phyloP scores from a whole-genome alignment of 306 rosid genomes.

The Quercus ilex region DNA sequence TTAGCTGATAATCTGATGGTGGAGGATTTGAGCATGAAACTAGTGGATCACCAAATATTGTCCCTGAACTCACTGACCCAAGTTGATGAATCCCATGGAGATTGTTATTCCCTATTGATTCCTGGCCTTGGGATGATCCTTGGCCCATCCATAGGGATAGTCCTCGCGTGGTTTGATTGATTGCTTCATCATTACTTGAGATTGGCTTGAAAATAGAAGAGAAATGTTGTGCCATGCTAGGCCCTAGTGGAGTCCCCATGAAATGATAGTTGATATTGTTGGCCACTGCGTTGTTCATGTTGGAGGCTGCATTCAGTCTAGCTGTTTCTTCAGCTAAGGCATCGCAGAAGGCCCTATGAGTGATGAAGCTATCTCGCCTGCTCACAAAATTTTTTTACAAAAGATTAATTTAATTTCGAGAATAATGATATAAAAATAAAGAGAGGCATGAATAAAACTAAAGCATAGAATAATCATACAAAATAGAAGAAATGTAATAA shows the following conservation, averaged over 20 bases:
- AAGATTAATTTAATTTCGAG: neutral
- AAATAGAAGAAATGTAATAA: neutral
- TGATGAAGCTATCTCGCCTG: constrained; percentile 94
- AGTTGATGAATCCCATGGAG: constrained; percentile 49
- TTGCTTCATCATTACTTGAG: constrained; percentile 25
- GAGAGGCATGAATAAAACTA: neutral
- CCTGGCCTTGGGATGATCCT: constrained; percentile 30
- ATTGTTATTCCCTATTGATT: constrained; percentile 18
- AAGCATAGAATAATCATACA: neutral
- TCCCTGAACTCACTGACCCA: constrained; percentile 30
- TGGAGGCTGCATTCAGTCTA: constrained; percentile 60
- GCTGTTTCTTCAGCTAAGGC: constrained; percentile 98
- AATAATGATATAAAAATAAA: neutral
- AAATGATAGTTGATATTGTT: constrained; percentile 43
- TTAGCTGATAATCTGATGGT: constrained; percentile 41
- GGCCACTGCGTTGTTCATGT: constrained; percentile 32
- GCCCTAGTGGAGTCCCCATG: constrained; percentile 37
- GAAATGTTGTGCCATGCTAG: constrained; percentile 43
- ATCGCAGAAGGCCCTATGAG: constrained; percentile 89
- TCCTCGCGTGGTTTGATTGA: constrained; percentile 32
- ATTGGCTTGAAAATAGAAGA: constrained; percentile 66
- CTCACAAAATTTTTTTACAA: constrained; percentile 7
- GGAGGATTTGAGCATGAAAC: constrained; percentile 37
- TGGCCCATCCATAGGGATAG: constrained; percentile 60
- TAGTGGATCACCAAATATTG: constrained; percentile 37